Conservation (phyloP, 345 rosid species). For the Dimocarpus longan region DNA sequence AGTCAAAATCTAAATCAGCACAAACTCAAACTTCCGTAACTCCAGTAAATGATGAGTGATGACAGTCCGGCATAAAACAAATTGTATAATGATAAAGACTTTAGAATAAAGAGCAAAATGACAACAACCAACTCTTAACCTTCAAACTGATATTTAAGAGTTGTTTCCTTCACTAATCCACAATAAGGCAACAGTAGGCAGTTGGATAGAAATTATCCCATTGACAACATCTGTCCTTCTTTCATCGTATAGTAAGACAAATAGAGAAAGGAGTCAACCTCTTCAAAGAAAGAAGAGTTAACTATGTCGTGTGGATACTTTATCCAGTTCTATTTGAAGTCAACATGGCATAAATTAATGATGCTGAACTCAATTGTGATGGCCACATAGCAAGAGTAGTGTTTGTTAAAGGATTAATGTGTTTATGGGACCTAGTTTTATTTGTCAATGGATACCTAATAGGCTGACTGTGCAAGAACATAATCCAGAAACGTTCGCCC, state of each 20-base stretch:
- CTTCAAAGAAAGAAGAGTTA: not conserved
- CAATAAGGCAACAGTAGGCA: not conserved
- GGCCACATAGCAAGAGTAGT: not conserved
- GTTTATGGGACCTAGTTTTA: not conserved
- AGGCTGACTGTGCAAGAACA: not conserved
- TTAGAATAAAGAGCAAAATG: not conserved
- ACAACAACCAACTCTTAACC: not conserved
- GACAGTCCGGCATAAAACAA: not conserved
- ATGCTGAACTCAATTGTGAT: not conserved
- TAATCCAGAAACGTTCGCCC: not conserved
- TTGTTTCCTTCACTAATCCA: not conserved
- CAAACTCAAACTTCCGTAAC: not conserved
- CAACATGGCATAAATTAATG: not conserved
- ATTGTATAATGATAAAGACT: not conserved
- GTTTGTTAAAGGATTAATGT: not conserved
- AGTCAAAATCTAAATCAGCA: slow-evolving; percentile 20
- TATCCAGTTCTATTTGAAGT: not conserved
- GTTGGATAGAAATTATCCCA: too few relatives aligned
- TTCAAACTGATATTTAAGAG: not conserved
- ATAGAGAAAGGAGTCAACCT: not conserved
- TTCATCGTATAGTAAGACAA: not conserved
- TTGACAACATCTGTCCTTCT: not conserved
- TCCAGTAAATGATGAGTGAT: not conserved
- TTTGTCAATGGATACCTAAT: not conserved
- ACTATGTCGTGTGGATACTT: not conserved